Evolutionary conservation across 2,329 filamentous ascomycete genomes (phyloP), one percentile per base, ranked within the genome.

Genomic region (Coniochaeta sp.): DNA sequence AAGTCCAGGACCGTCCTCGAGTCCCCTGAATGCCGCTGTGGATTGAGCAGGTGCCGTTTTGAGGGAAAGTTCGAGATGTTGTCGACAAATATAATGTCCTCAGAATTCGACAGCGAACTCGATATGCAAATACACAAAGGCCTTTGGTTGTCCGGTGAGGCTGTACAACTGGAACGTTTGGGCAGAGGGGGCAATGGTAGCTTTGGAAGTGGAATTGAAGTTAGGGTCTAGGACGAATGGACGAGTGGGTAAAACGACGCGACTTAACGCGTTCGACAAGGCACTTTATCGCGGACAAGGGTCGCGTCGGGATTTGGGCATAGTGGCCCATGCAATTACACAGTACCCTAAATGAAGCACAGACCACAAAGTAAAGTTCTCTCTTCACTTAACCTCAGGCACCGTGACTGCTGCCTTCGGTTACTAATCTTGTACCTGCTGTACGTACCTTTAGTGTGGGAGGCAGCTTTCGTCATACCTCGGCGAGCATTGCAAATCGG

Each of bases 391-490:
- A n/a, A n/a, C n/a, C n/a, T n/a, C n/a, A n/a, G n/a, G n/a, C n/a
- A n/a, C n/a, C n/a, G n/a, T n/a, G n/a, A n/a, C n/a, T n/a, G n/a
- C n/a, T n/a, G n/a, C n/a, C n/a, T n/a, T n/a, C n/a, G n/a, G n/a
- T n/a, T n/a, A n/a, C n/a, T n/a, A n/a, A n/a, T n/a, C n/a, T n/a
- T n/a, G n/a, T n/a, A n/a, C n/a, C n/a, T n/a, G n/a, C n/a, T n/a
- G n/a, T n/a, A n/a, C n/a, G n/a, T n/a, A n/a, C n/a, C n/a, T n/a
- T n/a, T n/a, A n/a, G n/a, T n/a, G n/a, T n/a, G n/a, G n/a, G n/a
- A n/a, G n/a, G n/a, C n/a, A n/a, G n/a, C 28, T 36, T 34, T 55
- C 52, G 52, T 55, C 52, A 55, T 55, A 55, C 5, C 52, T 55
- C 52, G 52, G 52, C 34, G 52, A n/a, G 12, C 28, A 16, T 8